phyloP scores from a whole-genome alignment of 2,329 filamentous ascomycete genomes.

The Canariomyces notabilis region DNA sequence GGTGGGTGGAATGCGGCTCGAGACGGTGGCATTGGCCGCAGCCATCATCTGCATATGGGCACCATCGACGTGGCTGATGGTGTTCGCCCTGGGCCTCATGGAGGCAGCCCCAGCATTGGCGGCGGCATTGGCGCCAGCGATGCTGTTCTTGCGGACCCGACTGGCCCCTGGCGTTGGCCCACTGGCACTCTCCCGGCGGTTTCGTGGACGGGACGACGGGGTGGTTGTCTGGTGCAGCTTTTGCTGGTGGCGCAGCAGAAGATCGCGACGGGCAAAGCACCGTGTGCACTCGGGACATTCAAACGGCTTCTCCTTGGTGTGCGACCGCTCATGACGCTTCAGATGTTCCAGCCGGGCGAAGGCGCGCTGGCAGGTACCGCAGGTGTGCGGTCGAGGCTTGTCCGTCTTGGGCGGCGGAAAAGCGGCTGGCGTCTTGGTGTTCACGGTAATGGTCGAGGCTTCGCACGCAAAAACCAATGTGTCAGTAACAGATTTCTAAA shows the following conservation, averaged over 20 bases:
- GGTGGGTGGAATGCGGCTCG: constrained; percentile 43
- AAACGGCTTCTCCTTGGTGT: constrained; percentile 98
- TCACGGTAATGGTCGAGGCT: constrained; percentile 50
- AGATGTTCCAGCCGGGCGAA: constrained; percentile 94
- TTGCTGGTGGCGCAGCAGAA: constrained; percentile 92
- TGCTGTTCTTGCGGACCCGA: constrained; percentile 87
- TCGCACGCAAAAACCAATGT: background rate
- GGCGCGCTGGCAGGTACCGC: constrained; percentile 81
- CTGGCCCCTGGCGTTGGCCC: constrained; percentile 61
- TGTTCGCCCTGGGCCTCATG: constrained; percentile 89
- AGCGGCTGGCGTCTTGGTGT: constrained; percentile 37
- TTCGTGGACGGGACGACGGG: constrained; percentile 78
- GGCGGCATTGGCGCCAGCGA: constrained; percentile 54
- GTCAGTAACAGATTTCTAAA: constrained; percentile 17
- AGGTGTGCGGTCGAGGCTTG: constrained; percentile 93
- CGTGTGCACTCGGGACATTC: constrained; percentile 91
- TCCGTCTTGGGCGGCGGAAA: constrained; percentile 90
- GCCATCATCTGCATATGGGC: constrained; percentile 68
- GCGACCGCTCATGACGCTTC: constrained; percentile 95
- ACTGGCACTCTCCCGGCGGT: constrained; percentile 83
- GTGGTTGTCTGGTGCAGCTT: constrained; percentile 94
- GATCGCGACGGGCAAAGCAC: constrained; percentile 90
- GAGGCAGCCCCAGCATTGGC: constrained; percentile 48
- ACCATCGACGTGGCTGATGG: constrained; percentile 87
- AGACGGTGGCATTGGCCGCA: constrained; percentile 51